Base-by-base conservation (phyloP, 768 basidiomycete species). In the Rhodotorula toruloides region DNA sequence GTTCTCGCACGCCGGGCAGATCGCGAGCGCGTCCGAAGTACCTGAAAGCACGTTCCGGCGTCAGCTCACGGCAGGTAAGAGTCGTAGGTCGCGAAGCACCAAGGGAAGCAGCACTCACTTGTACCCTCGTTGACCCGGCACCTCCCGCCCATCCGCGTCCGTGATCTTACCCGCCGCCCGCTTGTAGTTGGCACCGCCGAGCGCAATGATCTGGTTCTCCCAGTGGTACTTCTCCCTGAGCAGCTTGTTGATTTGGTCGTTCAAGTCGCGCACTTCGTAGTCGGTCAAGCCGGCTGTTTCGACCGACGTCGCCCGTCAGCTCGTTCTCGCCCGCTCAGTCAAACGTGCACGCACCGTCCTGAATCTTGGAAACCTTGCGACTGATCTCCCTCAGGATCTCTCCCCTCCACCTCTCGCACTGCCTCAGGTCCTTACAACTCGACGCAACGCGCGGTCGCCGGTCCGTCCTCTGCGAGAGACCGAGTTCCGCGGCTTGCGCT, bases 21-120 rank as follows among this genome's bases (percentile, higher is more conserved):
- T 98, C 94, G 77, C 91, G 94, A 7, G 94, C 91, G 36, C 93
- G 87, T 62, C 93, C 94, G 77, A 99, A 98, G 78, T 97, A 98
- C 76, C 92, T 94, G 66, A 13, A 25, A 43, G 36, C 29, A n/a
- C 8, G 31, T n/a, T n/a, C n/a, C n/a, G n/a, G n/a, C n/a, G n/a
- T n/a, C n/a, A n/a, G n/a, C n/a, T n/a, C n/a, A n/a, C n/a, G n/a
- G n/a, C n/a, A n/a, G n/a, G n/a, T n/a, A 11, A 11, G 1, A 3
- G 9, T 21, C 31, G 54, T 47, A 31, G 39, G 14, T 29, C 47
- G 11, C 1, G 36, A 40, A 34, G 43, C 39, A 25, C 32, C 10
- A 42, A 31, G 39, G 3, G 14, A 25, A 49, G 19, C 27, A 39
- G 36, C 25, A 78, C 86, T 58, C 69, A 91, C 92, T 97, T 98